Evolutionary conservation across 2,329 filamentous ascomycete species (phyloP).

Genomic region (Lasiodiplodia sp.): DNA sequence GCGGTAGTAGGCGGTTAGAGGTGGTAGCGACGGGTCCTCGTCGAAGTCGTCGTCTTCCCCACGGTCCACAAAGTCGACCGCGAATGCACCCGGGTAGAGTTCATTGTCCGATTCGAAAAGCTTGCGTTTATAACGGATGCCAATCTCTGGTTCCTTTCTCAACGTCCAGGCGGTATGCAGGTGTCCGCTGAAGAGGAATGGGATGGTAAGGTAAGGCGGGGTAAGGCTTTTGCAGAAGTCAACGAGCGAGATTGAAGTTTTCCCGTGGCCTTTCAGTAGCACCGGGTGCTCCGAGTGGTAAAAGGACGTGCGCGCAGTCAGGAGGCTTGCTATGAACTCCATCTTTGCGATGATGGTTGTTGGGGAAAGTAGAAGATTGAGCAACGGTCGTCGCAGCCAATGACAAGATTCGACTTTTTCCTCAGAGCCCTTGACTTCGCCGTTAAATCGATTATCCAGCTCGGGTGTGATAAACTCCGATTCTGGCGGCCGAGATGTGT

Average conservation of each 20-base stretch:
- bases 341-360: background rate
- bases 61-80: constrained; percentile 78
- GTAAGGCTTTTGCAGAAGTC: constrained; percentile 73
- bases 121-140: constrained; percentile 78
- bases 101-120: constrained; percentile 71
- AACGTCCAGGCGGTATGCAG: constrained; percentile 86
- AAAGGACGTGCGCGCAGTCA: background rate
- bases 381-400: no score
- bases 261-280: background rate
- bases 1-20: constrained; percentile 75
- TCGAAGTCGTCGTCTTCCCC: constrained; percentile 47
- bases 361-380: no score
- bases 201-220: constrained; percentile 81
- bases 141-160: constrained; percentile 68
- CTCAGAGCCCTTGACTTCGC: no score
- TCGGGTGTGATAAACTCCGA: no score
- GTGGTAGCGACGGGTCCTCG: constrained; percentile 68
- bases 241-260: constrained; percentile 57
- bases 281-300: background rate
- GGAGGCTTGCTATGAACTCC: background rate
- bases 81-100: constrained; percentile 75
- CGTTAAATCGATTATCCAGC: no score
- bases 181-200: constrained; percentile 87
- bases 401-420: no score
- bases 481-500: no score